A percentile compares a stretch with the other conserved stretches of the same genome.
Conservation (phyloP, 2,329 filamentous ascomycete genomes). For the Epichloe baconii region DNA sequence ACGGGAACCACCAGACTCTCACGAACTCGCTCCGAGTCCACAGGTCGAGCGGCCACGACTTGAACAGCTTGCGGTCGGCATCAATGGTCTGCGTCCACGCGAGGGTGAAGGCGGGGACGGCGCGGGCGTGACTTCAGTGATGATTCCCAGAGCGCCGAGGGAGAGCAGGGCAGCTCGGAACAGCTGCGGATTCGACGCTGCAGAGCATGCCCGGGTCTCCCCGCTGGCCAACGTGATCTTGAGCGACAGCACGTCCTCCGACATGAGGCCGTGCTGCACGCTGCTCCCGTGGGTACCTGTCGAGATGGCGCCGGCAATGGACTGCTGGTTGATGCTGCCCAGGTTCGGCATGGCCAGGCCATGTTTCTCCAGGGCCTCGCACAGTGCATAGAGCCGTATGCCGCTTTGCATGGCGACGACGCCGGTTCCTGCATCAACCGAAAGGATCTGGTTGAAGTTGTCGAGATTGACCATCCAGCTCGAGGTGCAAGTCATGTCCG, state of each 20-base stretch:
- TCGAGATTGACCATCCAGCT: slow-evolving; percentile 94
- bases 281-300: slow-evolving; percentile 92
- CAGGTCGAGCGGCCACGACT: slow-evolving; percentile 57
- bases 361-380: slow-evolving; percentile 56
- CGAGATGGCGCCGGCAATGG: slow-evolving; percentile 79
- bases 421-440: slow-evolving; percentile 51
- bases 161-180: slow-evolving; percentile 83
- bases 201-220: slow-evolving; percentile 55
- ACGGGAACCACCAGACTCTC: slow-evolving; percentile 95
- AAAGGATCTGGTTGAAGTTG: slow-evolving; percentile 59
- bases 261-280: slow-evolving; percentile 69
- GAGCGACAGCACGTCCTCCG: slow-evolving; percentile 60
- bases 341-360: slow-evolving; percentile 83
- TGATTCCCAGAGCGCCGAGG: slow-evolving; percentile 79
- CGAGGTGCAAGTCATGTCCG: slow-evolving; percentile 80
- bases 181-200: slow-evolving; percentile 57
- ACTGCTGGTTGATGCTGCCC: slow-evolving; percentile 91
- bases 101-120: slow-evolving; percentile 70
- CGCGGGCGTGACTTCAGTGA: slow-evolving; percentile 75
- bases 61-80: slow-evolving; percentile 53
- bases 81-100: slow-evolving; percentile 75
- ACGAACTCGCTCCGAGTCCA: slow-evolving; percentile 85
- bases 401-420: slow-evolving; percentile 74
- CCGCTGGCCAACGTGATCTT: slow-evolving; percentile 76
- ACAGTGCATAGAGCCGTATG: slow-evolving; percentile 66